Evolutionary conservation across 805 yeast species (phyloP).

Genomic region (Ogataea salicorniae): DNA sequence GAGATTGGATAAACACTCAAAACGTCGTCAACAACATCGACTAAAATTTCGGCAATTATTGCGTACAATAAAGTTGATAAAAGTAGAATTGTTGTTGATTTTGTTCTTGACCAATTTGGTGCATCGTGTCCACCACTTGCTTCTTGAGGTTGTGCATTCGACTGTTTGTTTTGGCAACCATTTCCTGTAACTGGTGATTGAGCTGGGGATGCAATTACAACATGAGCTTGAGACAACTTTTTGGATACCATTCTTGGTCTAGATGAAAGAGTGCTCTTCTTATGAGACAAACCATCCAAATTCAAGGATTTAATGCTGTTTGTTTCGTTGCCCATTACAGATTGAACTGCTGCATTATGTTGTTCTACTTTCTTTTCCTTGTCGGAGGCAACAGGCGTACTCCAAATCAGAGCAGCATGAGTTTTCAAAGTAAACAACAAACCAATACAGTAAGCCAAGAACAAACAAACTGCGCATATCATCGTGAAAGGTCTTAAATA

Average conservation of each 20-base stretch:
- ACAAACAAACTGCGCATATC: conserved; percentile 73
- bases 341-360: not conserved
- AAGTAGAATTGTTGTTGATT: conserved; percentile 76
- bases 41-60: conserved; percentile 87
- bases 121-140: conserved; percentile 82
- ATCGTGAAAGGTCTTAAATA: conserved; percentile 80
- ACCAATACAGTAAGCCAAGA: conserved; percentile 83
- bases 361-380: conserved; percentile 26
- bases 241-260: not conserved
- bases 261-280: conserved; percentile 3
- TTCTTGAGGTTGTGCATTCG: conserved; percentile 13
- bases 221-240: conserved; percentile 4
- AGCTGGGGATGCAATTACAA: conserved; percentile 9
- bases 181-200: not conserved
- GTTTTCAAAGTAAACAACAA: conserved; percentile 90
- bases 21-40: conserved; percentile 88
- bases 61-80: conserved; percentile 88
- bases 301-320: conserved; percentile 25
- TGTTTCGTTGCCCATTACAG: conserved; percentile 10
- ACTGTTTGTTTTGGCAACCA: no score
- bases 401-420: conserved; percentile 96
- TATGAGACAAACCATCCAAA: conserved; percentile 12
- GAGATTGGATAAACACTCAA: conserved; percentile 71
- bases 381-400: conserved; percentile 48
- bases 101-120: conserved; percentile 90